Percentiles rank a stretch among this genome's conserved stretches.
Conservation (phyloP, 331 rosid species). For the Ulmus americana region DNA sequence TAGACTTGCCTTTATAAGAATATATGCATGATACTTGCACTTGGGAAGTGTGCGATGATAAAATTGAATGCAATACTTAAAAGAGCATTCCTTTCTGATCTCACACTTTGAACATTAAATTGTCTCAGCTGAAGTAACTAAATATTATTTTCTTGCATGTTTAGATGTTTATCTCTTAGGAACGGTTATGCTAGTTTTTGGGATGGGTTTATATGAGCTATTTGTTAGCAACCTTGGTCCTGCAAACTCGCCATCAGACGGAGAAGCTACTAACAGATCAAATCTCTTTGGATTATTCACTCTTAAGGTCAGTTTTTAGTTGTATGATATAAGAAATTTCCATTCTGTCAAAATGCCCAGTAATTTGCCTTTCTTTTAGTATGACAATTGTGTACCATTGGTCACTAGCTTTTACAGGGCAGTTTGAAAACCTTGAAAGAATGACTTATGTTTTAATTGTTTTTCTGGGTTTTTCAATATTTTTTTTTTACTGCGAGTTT, state of each 20-base stretch:
- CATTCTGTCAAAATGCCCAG: background rate
- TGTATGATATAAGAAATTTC: background rate
- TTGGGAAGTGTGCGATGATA: too few relatives aligned
- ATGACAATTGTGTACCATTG: too few relatives aligned
- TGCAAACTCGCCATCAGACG: conserved; percentile 37
- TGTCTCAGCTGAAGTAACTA: conserved; percentile 7
- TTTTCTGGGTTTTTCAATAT: background rate
- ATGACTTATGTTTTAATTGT: background rate
- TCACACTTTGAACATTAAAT: background rate
- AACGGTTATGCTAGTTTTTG: conserved; percentile 95
- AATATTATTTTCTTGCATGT: conserved; percentile 27
- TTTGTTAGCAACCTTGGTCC: conserved; percentile 72
- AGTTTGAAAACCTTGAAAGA: background rate
- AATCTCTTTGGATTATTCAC: conserved; percentile 74
- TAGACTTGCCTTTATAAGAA: background rate
- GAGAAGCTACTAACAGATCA: conserved; percentile 42
- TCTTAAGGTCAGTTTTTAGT: conserved; percentile 52
- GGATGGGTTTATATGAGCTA: conserved; percentile 95
- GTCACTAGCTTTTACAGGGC: background rate
- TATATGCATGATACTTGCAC: too few relatives aligned
- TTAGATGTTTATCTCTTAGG: conserved; percentile 88
- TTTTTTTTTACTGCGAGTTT: background rate
- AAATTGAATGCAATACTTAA: background rate
- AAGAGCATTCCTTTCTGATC: background rate
- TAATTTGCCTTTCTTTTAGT: background rate